Evolutionary conservation across 1,284 basidiomycete species (phyloP).

Genomic region (Ceratobasidium sp.): DNA sequence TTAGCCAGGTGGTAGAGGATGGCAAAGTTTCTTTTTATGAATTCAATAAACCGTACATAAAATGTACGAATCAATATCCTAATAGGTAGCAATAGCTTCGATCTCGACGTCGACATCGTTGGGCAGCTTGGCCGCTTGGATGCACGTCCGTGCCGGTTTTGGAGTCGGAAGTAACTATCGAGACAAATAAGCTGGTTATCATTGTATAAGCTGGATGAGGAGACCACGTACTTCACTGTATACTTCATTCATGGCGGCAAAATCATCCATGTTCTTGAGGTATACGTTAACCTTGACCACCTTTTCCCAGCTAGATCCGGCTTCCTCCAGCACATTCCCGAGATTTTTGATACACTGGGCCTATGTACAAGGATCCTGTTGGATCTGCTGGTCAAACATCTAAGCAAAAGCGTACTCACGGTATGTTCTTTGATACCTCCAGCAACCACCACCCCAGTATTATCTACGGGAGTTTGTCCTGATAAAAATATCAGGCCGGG

Average conservation of each 20-base stretch:
- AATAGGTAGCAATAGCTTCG: slow-evolving; percentile 65
- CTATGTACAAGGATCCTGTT: slow-evolving; percentile 47
- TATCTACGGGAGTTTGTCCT: slow-evolving; percentile 62
- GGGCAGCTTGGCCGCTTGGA: slow-evolving; percentile 78
- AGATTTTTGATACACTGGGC: slow-evolving; percentile 64
- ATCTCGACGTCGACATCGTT: slow-evolving; percentile 81
- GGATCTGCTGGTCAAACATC: background rate
- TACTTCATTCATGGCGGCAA: slow-evolving; percentile 62
- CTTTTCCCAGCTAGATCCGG: slow-evolving; percentile 65
- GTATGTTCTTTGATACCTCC: slow-evolving; percentile 67
- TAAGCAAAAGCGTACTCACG: slow-evolving; percentile 50
- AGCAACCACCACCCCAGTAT: slow-evolving; percentile 56
- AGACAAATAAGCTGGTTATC: too few species aligned
- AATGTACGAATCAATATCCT: background rate
- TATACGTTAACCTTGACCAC: slow-evolving; percentile 65
- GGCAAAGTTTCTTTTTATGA: too few species aligned
- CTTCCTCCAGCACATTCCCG: slow-evolving; percentile 58
- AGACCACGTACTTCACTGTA: slow-evolving; percentile 56
- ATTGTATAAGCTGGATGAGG: too few species aligned
- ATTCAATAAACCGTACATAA: too few species aligned
- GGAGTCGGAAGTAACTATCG: slow-evolving; percentile 59
- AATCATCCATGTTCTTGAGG: slow-evolving; percentile 65
- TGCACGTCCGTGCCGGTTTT: slow-evolving; percentile 83
- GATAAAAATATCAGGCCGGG: slow-evolving; percentile 65
- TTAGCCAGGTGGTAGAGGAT: background rate